Percentiles rank a stretch among this genome's conserved stretches.
Conservation (phyloP, 805 yeast genomes). For the Metschnikowia proteae region DNA sequence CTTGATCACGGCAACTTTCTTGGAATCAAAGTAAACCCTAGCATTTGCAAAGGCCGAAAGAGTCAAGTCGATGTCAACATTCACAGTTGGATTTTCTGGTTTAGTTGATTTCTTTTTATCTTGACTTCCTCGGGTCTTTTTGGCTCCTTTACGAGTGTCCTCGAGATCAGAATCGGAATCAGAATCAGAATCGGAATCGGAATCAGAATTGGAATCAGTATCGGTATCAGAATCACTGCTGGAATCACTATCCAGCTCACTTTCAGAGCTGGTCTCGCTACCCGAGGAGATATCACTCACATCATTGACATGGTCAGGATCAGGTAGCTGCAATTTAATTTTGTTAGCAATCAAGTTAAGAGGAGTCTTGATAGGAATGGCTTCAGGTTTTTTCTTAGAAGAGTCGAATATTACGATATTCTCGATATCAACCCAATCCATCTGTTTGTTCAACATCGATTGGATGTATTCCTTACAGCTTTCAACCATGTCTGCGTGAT, state of each 20-base stretch:
- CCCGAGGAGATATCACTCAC: slow-evolving; percentile 24
- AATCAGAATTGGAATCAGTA: slow-evolving; percentile 27
- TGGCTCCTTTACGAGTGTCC: slow-evolving; percentile 12
- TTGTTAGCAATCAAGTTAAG: slow-evolving; percentile 67
- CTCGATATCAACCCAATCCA: slow-evolving; percentile 93
- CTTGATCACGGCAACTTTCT: slow-evolving; percentile 71
- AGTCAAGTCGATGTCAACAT: slow-evolving; percentile 62
- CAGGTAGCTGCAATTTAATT: slow-evolving; percentile 54
- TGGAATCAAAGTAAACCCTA: slow-evolving; percentile 70
- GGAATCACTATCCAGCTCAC: slow-evolving; percentile 35
- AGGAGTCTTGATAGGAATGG: slow-evolving; percentile 60
- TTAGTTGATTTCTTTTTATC: slow-evolving; percentile 11
- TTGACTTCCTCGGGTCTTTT: slow-evolving; percentile 9
- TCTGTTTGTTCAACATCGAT: slow-evolving; percentile 66
- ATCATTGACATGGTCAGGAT: slow-evolving; percentile 35
- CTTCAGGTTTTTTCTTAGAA: slow-evolving; percentile 58
- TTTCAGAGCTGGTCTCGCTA: slow-evolving; percentile 24
- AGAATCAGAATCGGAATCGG: slow-evolving; percentile 20
- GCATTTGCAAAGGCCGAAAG: slow-evolving; percentile 89
- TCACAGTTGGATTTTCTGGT: slow-evolving; percentile 25
- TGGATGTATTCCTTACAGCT: slow-evolving; percentile 67
- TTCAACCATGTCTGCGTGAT: slow-evolving; percentile 66
- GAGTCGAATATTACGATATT: slow-evolving; percentile 68
- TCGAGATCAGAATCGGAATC: slow-evolving; percentile 26
- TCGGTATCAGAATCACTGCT: slow-evolving; percentile 21